Evolutionary conservation across 768 basidiomycete species (phyloP).

Genomic region (Artomyces pyxidatus): DNA sequence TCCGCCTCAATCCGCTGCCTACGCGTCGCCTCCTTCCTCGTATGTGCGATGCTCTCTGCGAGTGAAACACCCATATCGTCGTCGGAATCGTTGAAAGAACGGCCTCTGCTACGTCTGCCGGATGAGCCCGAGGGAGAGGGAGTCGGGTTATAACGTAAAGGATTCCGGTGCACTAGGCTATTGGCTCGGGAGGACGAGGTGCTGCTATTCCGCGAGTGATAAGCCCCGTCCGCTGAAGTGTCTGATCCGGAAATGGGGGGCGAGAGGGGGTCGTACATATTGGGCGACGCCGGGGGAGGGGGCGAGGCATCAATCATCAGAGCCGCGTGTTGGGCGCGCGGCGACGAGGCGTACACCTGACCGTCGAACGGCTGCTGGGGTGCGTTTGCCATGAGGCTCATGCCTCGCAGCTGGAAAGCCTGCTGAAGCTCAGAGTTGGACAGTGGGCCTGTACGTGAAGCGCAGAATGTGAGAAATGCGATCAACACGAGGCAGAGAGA

Average conservation of each 20-base stretch:
- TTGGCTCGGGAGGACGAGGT: slow-evolving; percentile 70
- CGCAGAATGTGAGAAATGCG: slow-evolving; percentile 42
- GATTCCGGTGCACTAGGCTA: slow-evolving; percentile 66
- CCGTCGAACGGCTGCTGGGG: slow-evolving; percentile 46
- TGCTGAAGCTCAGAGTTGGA: slow-evolving; percentile 62
- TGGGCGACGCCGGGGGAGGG: slow-evolving; percentile 69
- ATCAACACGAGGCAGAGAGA: slow-evolving; percentile 48
- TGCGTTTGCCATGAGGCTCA: slow-evolving; percentile 57
- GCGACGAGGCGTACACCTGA: slow-evolving; percentile 45
- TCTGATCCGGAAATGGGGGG: slow-evolving; percentile 87
- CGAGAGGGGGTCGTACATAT: slow-evolving; percentile 78
- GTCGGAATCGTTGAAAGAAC: slow-evolving; percentile 68
- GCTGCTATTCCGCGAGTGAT: slow-evolving; percentile 65
- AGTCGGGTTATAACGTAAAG: slow-evolving; percentile 70
- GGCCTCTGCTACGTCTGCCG: slow-evolving; percentile 54
- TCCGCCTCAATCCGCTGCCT: slow-evolving; percentile 86
- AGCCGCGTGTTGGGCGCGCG: slow-evolving; percentile 16
- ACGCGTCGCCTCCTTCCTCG: slow-evolving; percentile 77
- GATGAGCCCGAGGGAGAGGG: slow-evolving; percentile 73
- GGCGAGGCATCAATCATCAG: slow-evolving; percentile 25
- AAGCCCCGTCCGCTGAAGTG: slow-evolving; percentile 70
- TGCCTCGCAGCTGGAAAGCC: slow-evolving; percentile 46
- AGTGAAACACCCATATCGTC: slow-evolving; percentile 55
- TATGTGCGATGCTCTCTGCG: slow-evolving; percentile 65
- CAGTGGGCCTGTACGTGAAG: slow-evolving; percentile 52